Conservation (phyloP, 257 asterid genomes). For the Cinchona pubescens region DNA sequence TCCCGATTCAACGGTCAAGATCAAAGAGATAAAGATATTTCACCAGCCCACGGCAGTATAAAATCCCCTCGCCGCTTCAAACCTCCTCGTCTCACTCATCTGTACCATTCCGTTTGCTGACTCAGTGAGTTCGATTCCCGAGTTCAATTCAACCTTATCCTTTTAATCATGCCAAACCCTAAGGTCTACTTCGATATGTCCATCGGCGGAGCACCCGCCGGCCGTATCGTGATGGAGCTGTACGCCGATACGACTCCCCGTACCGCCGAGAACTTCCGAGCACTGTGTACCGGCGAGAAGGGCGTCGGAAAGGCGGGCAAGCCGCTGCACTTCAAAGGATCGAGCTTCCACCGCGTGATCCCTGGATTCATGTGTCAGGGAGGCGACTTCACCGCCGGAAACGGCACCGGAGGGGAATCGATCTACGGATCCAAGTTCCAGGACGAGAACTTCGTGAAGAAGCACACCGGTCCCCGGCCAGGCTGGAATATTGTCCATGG, state of each 20-base stretch:
- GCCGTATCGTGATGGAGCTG: slow-evolving; percentile 53
- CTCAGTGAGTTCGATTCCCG: background rate
- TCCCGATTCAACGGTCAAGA: slow-evolving; percentile 7
- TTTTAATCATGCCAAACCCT: slow-evolving; percentile 44
- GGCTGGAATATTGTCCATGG: slow-evolving; percentile 73
- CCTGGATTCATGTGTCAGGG: slow-evolving; percentile 65
- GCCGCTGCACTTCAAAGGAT: slow-evolving; percentile 66
- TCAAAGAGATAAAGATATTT: slow-evolving; percentile 12
- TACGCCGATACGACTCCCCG: slow-evolving; percentile 52
- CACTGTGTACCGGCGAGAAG: slow-evolving; percentile 74
- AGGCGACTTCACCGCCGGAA: slow-evolving; percentile 69
- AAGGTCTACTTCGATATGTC: slow-evolving; percentile 58
- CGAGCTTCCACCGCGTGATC: slow-evolving; percentile 57
- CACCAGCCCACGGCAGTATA: slow-evolving; percentile 9
- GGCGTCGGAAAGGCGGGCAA: slow-evolving; percentile 50
- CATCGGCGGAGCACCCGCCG: slow-evolving; percentile 39
- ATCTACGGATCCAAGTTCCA: slow-evolving; percentile 62
- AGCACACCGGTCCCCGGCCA: slow-evolving; percentile 68
- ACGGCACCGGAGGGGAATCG: slow-evolving; percentile 78
- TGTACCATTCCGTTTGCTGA: background rate
- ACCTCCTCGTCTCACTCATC: slow-evolving; percentile 13
- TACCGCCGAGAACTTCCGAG: slow-evolving; percentile 71
- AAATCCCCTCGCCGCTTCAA: background rate
- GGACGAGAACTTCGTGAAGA: slow-evolving; percentile 60
- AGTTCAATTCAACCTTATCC: no score